phyloP scores from a whole-genome alignment of 2,329 filamentous ascomycete species.

The Diaporthe helianthi region DNA sequence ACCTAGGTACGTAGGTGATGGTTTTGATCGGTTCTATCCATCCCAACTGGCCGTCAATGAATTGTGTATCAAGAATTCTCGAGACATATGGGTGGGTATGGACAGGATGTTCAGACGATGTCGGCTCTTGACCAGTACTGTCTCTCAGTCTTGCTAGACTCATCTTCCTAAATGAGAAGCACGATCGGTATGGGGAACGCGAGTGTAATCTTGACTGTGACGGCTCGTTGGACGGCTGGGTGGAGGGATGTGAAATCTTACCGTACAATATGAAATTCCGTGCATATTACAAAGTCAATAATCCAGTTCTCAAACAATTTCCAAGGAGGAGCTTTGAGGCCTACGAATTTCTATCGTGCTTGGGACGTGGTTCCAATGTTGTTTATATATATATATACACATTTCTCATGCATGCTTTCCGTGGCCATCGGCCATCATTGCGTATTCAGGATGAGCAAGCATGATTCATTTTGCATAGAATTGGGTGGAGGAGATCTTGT shows the following conservation, averaged over 20 bases:
- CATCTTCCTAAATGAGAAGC: conserved; percentile 28
- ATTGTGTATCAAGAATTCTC: neutral
- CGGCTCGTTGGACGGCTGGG: neutral
- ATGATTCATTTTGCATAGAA: conserved; percentile 23
- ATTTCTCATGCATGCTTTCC: neutral
- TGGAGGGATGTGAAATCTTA: neutral
- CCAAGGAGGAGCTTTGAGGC: neutral
- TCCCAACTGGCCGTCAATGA: neutral
- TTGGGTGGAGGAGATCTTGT: neutral
- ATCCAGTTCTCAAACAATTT: too few species aligned
- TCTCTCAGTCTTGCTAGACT: conserved; percentile 22
- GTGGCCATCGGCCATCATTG: neutral
- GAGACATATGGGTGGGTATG: neutral
- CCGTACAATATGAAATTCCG: neutral
- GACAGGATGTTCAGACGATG: conserved; percentile 32
- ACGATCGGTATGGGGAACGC: conserved; percentile 30
- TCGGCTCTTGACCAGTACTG: conserved; percentile 27
- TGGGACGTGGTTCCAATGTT: too few species aligned
- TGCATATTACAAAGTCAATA: too few species aligned
- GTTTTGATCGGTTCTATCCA: neutral
- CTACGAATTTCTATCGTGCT: neutral
- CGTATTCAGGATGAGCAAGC: conserved; percentile 20
- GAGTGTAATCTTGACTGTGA: conserved; percentile 17
- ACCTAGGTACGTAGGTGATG: too few species aligned
- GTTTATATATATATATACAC: conserved; percentile 15